Base-by-base conservation (phyloP, 768 basidiomycete species). In the Suillus occidentalis region DNA sequence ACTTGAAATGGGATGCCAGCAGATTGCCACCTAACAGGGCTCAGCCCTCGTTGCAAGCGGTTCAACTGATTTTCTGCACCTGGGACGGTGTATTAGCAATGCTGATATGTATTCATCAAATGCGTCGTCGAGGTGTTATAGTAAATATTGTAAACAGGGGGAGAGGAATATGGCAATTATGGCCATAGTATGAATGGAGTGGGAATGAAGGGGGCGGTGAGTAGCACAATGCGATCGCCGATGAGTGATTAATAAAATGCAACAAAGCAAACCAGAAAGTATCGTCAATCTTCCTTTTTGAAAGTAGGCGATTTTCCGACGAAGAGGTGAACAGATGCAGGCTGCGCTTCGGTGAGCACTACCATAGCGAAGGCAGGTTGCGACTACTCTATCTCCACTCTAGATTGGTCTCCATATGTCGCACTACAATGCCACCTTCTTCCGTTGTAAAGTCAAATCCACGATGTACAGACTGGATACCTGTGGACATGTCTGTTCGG, bases 371-470 rank as follows among this genome's bases (percentile, higher is more conserved):
- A 62, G 76, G 74, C 49, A 78, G 71, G 31, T 76, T 64, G 18
- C 76, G 77, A 60, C 70, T 80, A 67, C 86, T 86, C 67, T 81
- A 75, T 62, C 85, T 71, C 39, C 72, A 73, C 71, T 88, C 89
- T 3, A 94, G 76, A 72, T 91, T 88, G 61, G 82, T 91, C 77
- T 94, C 93, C 79, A 95, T 89, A 57, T 92, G 82, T 64, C 85
- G 86, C 78, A 94, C 90, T 47, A 91, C 92, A 45, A 94, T 88
- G 45, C 95, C 95, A 63, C 85, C 83, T 74, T 97, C 95, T 77
- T 97, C 95, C 18, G 86, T 87, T 42, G 89, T 84, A 73, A 97
- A 97, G 74, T 92, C 90, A 73, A 95, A 97, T 18, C 94, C 94
- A 39, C 89, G 88, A 66, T 92, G 82, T 22, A 86, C 77, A 1